Evolutionary conservation across 495 filamentous ascomycete genomes (phyloP).

Genomic region (Talaromyces stipitatus): DNA sequence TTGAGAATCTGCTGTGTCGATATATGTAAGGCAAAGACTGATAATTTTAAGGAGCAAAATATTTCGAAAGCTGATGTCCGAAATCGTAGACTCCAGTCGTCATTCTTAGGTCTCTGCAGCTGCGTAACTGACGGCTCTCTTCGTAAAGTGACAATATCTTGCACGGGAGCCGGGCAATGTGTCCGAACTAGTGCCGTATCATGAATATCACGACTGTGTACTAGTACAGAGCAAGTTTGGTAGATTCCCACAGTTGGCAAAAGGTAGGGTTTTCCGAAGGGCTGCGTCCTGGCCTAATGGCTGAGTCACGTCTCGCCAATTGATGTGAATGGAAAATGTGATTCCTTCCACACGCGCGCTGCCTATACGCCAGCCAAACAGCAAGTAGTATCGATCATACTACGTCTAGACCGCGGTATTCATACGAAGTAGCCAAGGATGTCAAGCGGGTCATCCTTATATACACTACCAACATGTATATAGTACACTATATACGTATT

Average conservation of each 20-base stretch:
- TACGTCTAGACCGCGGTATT: neutral
- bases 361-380: neutral
- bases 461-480: neutral
- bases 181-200: neutral
- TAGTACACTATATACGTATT: no score
- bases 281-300: no score
- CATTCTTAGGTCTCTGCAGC: neutral
- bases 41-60: neutral
- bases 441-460: neutral
- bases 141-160: neutral
- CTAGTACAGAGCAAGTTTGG: no score
- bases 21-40: neutral
- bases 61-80: neutral
- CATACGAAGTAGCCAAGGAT: neutral
- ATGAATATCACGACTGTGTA: neutral
- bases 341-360: neutral
- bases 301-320: neutral
- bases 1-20: neutral
- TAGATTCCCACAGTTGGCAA: neutral
- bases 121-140: neutral
- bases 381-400: neutral
- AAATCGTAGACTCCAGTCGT: neutral
- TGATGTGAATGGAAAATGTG: neutral
- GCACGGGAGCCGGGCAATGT: neutral
- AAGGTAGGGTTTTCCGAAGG: neutral